Percentiles rank a stretch among this genome's conserved stretches.
phyloP scores from a whole-genome alignment of 331 rosid genomes.

The Pyracantha coccinea region DNA sequence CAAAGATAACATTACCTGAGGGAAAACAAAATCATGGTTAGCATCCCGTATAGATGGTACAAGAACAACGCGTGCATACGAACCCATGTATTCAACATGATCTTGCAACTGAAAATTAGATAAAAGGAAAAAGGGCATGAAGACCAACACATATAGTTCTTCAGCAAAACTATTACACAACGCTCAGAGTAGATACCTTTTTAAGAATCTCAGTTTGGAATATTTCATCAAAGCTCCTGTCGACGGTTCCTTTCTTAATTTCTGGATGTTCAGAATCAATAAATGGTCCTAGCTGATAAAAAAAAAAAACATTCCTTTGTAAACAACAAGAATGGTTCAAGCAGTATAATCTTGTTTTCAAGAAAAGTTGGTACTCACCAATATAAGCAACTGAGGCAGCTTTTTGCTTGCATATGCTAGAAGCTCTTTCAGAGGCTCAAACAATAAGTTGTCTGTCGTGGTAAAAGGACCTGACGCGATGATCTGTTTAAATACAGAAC shows the following conservation, averaged over 20 bases:
- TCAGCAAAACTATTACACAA: background rate
- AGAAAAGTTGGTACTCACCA: slow-evolving; percentile 38
- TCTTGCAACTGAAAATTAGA: slow-evolving; percentile 57
- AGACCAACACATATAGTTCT: background rate
- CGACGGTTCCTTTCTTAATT: slow-evolving; percentile 65
- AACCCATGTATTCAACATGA: slow-evolving; percentile 56
- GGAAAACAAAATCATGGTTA: slow-evolving; percentile 81
- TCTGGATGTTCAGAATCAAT: slow-evolving; percentile 89
- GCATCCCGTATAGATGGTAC: slow-evolving; percentile 89
- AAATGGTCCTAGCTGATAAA: slow-evolving; percentile 85
- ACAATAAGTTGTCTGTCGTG: slow-evolving; percentile 75
- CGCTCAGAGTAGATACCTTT: slow-evolving; percentile 41
- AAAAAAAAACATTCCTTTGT: slow-evolving; percentile 17
- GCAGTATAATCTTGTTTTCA: slow-evolving; percentile 7
- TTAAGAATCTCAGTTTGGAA: slow-evolving; percentile 55
- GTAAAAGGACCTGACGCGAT: slow-evolving; percentile 95
- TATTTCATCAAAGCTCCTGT: slow-evolving; percentile 71
- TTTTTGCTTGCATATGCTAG: slow-evolving; percentile 78
- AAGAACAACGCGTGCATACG: slow-evolving; percentile 56
- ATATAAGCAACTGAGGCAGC: slow-evolving; percentile 68
- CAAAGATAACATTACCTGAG: slow-evolving; percentile 56
- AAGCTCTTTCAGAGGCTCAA: slow-evolving; percentile 82
- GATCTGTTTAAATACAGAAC: slow-evolving; percentile 46
- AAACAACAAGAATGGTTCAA: slow-evolving; percentile 6
- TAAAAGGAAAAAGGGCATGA: slow-evolving; percentile 8